These are phyloP conservation scores for Pestalotiopsis sp. DNA, from an alignment of 2,329 filamentous ascomycete species.

Conservation along the genomic window DNA sequence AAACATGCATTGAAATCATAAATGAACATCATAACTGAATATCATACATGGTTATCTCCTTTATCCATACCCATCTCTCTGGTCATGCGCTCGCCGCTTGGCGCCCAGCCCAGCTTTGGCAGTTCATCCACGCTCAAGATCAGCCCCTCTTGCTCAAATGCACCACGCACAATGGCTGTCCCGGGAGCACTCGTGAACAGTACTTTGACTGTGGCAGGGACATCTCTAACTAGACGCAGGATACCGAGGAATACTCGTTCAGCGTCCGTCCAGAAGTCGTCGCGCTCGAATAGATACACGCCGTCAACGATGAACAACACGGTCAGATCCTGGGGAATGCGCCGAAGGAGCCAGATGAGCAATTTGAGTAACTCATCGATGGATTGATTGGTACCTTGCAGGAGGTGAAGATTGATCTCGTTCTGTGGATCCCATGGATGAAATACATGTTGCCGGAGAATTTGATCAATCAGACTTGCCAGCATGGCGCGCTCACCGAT, in stretches of 20 bases:
- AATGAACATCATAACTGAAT: background rate
- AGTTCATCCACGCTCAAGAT: slow-evolving; percentile 19
- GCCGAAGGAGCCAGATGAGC: slow-evolving; percentile 4
- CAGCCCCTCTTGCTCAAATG: slow-evolving; percentile 18
- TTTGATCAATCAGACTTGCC: slow-evolving; percentile 15
- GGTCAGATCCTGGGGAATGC: slow-evolving; percentile 2
- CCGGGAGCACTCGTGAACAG: slow-evolving; percentile 20
- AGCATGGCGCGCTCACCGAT: slow-evolving; percentile 14
- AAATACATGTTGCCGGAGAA: slow-evolving; percentile 11
- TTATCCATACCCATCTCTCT: background rate
- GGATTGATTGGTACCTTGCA: background rate
- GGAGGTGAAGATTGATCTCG: background rate
- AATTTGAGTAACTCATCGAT: background rate
- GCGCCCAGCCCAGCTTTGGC: slow-evolving; percentile 14
- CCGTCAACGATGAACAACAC: slow-evolving; percentile 13
- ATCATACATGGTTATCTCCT: background rate
- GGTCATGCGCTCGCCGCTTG: slow-evolving; percentile 9
- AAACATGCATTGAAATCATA: too few species aligned
- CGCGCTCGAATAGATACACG: slow-evolving; percentile 12
- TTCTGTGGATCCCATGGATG: slow-evolving; percentile 8
- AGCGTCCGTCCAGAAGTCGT: slow-evolving; percentile 2
- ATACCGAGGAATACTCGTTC: background rate
- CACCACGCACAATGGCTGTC: slow-evolving; percentile 2
- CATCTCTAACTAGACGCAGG: background rate
- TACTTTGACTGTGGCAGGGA: slow-evolving; percentile 17